Evolutionary conservation across 78 protist genomes (phyloP), one percentile per base, ranked within the genome.

Genomic region (Polysphondylium violaceum): DNA sequence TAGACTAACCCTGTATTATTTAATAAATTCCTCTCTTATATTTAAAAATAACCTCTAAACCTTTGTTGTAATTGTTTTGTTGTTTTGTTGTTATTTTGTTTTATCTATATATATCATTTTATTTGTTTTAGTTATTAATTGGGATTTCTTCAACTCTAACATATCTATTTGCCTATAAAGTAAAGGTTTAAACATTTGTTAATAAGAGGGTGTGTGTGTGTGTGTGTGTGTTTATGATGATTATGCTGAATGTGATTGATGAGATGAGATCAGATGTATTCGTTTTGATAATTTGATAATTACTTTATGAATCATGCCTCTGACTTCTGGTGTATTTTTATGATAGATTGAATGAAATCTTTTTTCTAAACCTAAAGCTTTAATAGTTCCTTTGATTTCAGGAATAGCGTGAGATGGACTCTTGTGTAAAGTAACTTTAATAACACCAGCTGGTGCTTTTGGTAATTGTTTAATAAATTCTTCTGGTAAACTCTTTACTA

Each of bases 241-340:
- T 27, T 3, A 60, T 29, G 36, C 19, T 60, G 36, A 29, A 29
- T 60, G 11, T 60, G 27, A 27, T 3, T 29, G 11, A 12, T 3
- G 68, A 27, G 16, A 29, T 3, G 27, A 29, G 11, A 47, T 47
- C 11, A 47, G 11, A 47, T 47, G 7, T 47, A 47, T 47, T 14
- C 53, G 7, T 47, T 47, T 7, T 40, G 4, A 65, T 25, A 6
- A 47, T 8, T 11, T 47, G 21, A n/a, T 56, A 51, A 9, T 27
- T 83, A 83, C 90, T 69, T 58, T 83, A 31, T 83, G 76, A 27
- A 83, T 83, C 90, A 83, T 83, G 51, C 90, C 90, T 83, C 90
- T 83, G 41, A 83, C 58, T 69, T 68, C 72, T 56, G 90, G 90
- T 40, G 76, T 83, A 59, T 83, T 83, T 74, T 83, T 83, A 35